A percentile compares a stretch with the other conserved stretches of the same genome.
phyloP scores from a whole-genome alignment of 805 yeast genomes.

The Pichia thaimueangensis region DNA sequence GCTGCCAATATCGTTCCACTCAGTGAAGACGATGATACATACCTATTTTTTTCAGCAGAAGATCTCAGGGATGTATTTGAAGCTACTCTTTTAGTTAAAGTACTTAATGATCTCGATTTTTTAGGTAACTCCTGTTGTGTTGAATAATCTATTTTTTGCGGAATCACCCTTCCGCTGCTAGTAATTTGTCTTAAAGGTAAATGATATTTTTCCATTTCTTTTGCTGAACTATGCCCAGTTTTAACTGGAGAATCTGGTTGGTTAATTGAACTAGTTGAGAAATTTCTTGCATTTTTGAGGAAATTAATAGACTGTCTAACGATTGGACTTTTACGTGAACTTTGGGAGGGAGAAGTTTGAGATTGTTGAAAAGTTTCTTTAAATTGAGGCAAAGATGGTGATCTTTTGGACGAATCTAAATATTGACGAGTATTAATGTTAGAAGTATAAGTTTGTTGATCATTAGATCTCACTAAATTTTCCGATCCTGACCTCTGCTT shows the following conservation, averaged over 20 bases:
- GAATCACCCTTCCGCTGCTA: conserved; percentile 38
- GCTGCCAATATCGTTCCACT: conserved; percentile 40
- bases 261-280: conserved; percentile 19
- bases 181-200: conserved; percentile 31
- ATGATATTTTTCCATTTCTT: conserved; percentile 31
- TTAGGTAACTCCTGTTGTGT: conserved; percentile 26
- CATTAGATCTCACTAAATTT: background rate
- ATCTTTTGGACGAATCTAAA: conserved; percentile 7
- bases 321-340: conserved; percentile 28
- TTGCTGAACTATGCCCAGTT: conserved; percentile 11
- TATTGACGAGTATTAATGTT: background rate
- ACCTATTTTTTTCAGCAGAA: conserved; percentile 27
- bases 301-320: conserved; percentile 34
- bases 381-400: conserved; percentile 18
- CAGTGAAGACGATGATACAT: conserved; percentile 22
- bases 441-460: background rate
- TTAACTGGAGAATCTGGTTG: conserved; percentile 8
- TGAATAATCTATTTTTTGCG: conserved; percentile 38
- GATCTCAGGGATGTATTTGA: conserved; percentile 28
- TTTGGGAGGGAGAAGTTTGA: conserved; percentile 2
- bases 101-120: conserved; percentile 42
- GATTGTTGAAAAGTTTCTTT: background rate
- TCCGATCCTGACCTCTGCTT: conserved; percentile 6
- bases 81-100: conserved; percentile 35
- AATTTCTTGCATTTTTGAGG: conserved; percentile 26